Evolutionary conservation across 164 flowering plant genomes (phyloP).

Genomic region (Stephania japonica): DNA sequence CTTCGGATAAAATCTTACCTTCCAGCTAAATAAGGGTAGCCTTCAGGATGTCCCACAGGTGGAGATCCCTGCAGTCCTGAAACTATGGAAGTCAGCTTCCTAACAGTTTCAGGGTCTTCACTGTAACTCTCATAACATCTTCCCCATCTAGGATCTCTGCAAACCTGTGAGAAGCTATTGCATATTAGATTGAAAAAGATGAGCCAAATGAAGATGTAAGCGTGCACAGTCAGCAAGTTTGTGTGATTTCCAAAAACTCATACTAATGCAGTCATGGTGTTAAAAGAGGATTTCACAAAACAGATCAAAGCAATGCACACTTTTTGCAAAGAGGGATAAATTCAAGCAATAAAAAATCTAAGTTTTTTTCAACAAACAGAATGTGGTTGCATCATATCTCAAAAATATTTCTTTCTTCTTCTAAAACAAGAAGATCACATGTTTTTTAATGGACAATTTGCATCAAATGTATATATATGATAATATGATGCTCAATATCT

Average conservation of each 20-base stretch:
- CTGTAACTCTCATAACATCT: conserved; percentile 67
- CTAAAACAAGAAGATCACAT: no score
- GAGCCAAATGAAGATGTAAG: background rate
- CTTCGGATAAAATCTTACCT: conserved; percentile 34
- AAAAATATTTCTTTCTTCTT: no score
- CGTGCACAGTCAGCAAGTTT: background rate
- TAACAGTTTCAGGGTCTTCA: conserved; percentile 56
- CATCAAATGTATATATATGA: no score
- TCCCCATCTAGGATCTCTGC: conserved; percentile 78
- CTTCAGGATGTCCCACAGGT: conserved; percentile 50
- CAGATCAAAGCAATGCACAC: background rate
- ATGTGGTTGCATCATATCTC: no score
- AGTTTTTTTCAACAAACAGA: no score
- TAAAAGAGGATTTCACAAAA: background rate
- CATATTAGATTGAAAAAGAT: background rate
- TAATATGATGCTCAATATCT: no score
- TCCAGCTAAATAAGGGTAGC: conserved; percentile 70
- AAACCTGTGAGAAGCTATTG: conserved; percentile 37
- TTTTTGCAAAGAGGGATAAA: no score
- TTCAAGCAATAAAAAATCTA: no score
- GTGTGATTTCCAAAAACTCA: background rate
- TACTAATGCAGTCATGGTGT: background rate
- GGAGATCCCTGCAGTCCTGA: conserved; percentile 65
- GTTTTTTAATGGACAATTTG: no score
- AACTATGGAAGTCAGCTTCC: conserved; percentile 51